Conservation (phyloP, 768 basidiomycete genomes). For the Amanita rimosa region DNA sequence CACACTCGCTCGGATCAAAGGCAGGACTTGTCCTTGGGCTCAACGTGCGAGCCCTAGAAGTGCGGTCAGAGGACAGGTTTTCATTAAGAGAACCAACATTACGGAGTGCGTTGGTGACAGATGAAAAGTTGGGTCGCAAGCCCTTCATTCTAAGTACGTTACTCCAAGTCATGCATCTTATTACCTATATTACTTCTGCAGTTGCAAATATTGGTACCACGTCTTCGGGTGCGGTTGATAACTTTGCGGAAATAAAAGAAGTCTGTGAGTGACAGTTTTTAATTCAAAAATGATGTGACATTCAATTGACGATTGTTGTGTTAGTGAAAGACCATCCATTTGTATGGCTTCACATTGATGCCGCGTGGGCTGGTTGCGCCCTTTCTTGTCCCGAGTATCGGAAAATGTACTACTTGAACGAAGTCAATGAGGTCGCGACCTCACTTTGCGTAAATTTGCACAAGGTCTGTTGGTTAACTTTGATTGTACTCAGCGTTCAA, state of each 20-base stretch:
- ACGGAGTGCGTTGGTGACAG: conserved; percentile 52
- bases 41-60: conserved; percentile 57
- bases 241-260: conserved; percentile 59
- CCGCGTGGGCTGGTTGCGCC: conserved; percentile 84
- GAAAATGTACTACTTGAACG: conserved; percentile 42
- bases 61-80: conserved; percentile 50
- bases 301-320: neutral
- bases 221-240: conserved; percentile 80
- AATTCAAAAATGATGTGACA: neutral
- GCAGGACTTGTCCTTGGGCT: conserved; percentile 78
- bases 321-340: conserved; percentile 51
- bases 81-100: conserved; percentile 57
- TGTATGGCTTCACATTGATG: conserved; percentile 82
- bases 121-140: conserved; percentile 42
- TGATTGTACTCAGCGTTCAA: neutral
- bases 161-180: too few relatives aligned
- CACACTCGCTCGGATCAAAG: conserved; percentile 71
- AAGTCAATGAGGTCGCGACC: conserved; percentile 67
- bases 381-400: conserved; percentile 76
- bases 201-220: conserved; percentile 92
- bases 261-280: conserved; percentile 37
- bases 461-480: conserved; percentile 39
- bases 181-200: conserved; percentile 15
- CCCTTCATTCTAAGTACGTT: conserved; percentile 75
- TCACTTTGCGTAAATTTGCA: conserved; percentile 89